phyloP scores from a whole-genome alignment of 768 basidiomycete genomes.

The Inosperma sp. region DNA sequence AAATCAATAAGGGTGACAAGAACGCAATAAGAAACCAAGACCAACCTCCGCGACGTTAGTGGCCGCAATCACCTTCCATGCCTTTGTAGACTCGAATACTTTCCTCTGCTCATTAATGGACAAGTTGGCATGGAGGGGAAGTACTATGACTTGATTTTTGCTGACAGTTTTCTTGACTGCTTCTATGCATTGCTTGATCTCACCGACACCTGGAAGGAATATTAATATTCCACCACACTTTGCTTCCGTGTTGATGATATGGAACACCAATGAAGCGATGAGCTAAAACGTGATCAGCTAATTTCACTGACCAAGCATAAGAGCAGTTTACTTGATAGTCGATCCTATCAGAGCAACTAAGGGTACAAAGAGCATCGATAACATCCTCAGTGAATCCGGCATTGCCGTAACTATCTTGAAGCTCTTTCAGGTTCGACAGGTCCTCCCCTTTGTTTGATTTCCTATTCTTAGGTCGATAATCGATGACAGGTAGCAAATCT shows the following conservation, averaged over 20 bases:
- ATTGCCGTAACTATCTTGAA: conserved; percentile 46
- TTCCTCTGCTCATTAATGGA: conserved; percentile 77
- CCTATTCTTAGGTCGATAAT: conserved; percentile 47
- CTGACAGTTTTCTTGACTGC: conserved; percentile 38
- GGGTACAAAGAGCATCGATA: conserved; percentile 52
- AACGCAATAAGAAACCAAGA: neutral
- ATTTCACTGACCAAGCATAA: neutral
- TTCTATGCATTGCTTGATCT: conserved; percentile 75
- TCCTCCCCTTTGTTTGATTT: conserved; percentile 42
- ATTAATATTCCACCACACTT: conserved; percentile 70
- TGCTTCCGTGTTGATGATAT: conserved; percentile 50
- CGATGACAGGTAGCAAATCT: conserved; percentile 58
- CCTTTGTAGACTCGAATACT: conserved; percentile 60
- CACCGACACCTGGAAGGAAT: conserved; percentile 88
- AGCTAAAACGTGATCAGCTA: conserved; percentile 37
- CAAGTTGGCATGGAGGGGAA: conserved; percentile 88
- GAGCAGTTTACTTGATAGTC: conserved; percentile 60
- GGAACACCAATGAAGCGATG: conserved; percentile 57
- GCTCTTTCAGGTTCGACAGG: conserved; percentile 34
- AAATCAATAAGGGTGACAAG: neutral
- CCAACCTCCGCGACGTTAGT: conserved; percentile 89
- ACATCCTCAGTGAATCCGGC: conserved; percentile 49
- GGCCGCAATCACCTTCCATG: conserved; percentile 82
- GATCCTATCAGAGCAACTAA: conserved; percentile 58
- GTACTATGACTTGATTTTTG: conserved; percentile 43